Conservation (phyloP, 2,329 filamentous ascomycete genomes). For the Colletotrichum kahawae region DNA sequence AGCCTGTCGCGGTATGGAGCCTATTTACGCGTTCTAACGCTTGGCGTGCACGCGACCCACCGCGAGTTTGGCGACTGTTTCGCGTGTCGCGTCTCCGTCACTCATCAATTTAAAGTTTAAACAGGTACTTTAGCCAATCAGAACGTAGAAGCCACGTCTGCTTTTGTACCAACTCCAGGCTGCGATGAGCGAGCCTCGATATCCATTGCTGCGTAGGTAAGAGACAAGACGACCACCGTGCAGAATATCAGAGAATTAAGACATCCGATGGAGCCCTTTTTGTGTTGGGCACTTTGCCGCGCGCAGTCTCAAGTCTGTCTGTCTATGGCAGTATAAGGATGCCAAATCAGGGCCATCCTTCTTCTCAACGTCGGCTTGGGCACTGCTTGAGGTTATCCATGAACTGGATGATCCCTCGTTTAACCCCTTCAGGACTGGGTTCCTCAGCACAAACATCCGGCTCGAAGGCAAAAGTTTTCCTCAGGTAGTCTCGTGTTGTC, state of each 20-base stretch:
- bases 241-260: background rate
- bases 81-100: background rate
- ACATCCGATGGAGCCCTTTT: background rate
- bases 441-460: constrained; percentile 82
- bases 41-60: background rate
- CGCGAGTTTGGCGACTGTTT: background rate
- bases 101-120: background rate
- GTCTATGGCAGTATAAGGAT: background rate
- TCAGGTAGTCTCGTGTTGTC: constrained; percentile 81
- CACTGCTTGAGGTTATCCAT: constrained; percentile 12
- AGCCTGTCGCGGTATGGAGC: background rate
- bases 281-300: background rate
- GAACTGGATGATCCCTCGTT: constrained; percentile 66
- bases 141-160: background rate
- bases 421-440: constrained; percentile 82
- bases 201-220: background rate
- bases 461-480: constrained; percentile 66
- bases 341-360: background rate
- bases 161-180: background rate
- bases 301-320: background rate
- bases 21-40: background rate
- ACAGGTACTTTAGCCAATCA: background rate
- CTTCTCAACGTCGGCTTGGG: background rate
- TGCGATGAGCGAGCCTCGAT: background rate
- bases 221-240: background rate